Evolutionary conservation across 2,329 filamentous ascomycete species (phyloP), one percentile per base, ranked within the genome.

Genomic region (Arthrobotrys entomopaga): DNA sequence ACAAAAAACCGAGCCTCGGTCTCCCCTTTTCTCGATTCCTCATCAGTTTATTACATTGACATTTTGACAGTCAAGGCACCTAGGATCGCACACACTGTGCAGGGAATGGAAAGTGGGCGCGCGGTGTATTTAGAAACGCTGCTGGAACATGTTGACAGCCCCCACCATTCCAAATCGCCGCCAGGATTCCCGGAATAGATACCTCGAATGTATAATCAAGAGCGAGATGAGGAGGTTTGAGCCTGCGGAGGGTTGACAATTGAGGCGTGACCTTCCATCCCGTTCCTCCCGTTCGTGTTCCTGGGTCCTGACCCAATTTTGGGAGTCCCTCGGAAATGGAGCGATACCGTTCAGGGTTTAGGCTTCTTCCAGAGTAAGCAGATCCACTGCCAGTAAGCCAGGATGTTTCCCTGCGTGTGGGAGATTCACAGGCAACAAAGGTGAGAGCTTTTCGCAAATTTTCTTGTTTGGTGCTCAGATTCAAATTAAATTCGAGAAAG

Each of bases 401-500:
- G 19, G 53, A 56, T 56, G 24, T 56, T 24, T 56, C 38, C 10
- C 34, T 20, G 19, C 24, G 42, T 24, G 26, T 58, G 24, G 22
- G 40, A 60, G 60, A 53, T 60, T 43, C 46, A 56, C 42, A 13
- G 38, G 48, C 50, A 50, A 57, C 52, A 65, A 38, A 24, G 22
- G 20, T 38, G 20, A 57, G 22, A 22, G 53, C 20, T 46, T 34
- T 57, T 69, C 65, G 65, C 65, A 69, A n/a, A 69, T 69, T 65
- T 19, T 22, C 19, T 56, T 49, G 42, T 13, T n/a, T n/a, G 2
- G 42, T 56, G 8, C 5, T 8, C 10, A 24, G 40, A 26, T 61
- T 20, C 56, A 69, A 69, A 69, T 69, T 49, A 67, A 69, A 61
- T 60, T 16, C n/a, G n/a, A 40, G 54, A 43, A 46, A 52, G 56